Evolutionary conservation across 176 grass and related monocot species (phyloP).

Genomic region (Phoenix roebelenii): DNA sequence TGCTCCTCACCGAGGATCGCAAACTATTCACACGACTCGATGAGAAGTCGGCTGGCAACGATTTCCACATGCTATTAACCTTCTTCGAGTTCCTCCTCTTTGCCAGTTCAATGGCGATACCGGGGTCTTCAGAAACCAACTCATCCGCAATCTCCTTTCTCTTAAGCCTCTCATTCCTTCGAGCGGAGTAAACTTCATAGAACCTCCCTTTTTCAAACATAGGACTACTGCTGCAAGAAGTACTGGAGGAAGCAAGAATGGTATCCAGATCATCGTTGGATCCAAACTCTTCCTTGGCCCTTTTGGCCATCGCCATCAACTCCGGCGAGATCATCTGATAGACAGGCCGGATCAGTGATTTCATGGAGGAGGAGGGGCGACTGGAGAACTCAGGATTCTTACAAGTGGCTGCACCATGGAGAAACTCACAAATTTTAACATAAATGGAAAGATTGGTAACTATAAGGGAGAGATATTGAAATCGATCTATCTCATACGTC

Average conservation of each 20-base stretch:
- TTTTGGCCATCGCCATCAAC: slow-evolving; percentile 5
- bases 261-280: slow-evolving; percentile 7
- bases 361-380: slow-evolving; percentile 21
- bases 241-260: slow-evolving; percentile 17
- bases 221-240: slow-evolving; percentile 22
- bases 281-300: slow-evolving; percentile 24
- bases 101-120: slow-evolving; percentile 58
- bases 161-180: slow-evolving; percentile 75
- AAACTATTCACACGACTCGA: slow-evolving; percentile 13
- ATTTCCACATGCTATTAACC: slow-evolving; percentile 43
- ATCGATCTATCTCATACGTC: slow-evolving; percentile 24
- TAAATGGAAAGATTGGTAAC: too few species aligned
- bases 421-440: background rate
- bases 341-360: slow-evolving; percentile 28
- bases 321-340: slow-evolving; percentile 24
- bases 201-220: slow-evolving; percentile 66
- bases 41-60: slow-evolving; percentile 28
- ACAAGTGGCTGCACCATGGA: slow-evolving; percentile 21
- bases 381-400: slow-evolving; percentile 29
- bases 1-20: slow-evolving; percentile 50
- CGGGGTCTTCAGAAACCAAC: slow-evolving; percentile 45
- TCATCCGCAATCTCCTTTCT: slow-evolving; percentile 33
- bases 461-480: too few species aligned
- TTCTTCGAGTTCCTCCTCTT: slow-evolving; percentile 43
- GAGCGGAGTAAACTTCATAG: slow-evolving; percentile 70